phyloP scores from a whole-genome alignment of 2,329 filamentous ascomycete species.

The Thielaviopsis punctulata region DNA sequence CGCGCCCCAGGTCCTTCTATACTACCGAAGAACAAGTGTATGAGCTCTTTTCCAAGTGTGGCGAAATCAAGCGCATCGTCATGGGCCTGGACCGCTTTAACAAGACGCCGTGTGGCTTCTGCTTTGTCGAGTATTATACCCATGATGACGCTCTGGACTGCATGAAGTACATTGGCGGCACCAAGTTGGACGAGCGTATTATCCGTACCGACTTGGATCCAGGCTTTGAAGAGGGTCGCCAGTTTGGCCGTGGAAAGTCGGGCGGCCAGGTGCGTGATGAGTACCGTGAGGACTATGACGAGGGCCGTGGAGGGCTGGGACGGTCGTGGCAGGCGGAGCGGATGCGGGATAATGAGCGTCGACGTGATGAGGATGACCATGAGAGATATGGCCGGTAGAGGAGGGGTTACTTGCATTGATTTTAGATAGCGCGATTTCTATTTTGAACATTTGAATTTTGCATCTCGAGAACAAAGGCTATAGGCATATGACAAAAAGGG shows the following conservation, averaged over 20 bases:
- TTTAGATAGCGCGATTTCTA: too few species aligned
- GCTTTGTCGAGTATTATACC: constrained; percentile 98
- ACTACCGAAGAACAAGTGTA: constrained; percentile 98
- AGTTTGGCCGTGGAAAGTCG: constrained; percentile 90
- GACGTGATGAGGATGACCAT: constrained; percentile 21
- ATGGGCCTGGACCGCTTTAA: constrained; percentile 96
- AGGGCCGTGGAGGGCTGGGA: constrained; percentile 79
- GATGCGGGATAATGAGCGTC: constrained; percentile 21
- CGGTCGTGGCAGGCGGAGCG: constrained; percentile 48
- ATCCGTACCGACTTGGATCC: constrained; percentile 92
- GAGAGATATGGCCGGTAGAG: constrained; percentile 14
- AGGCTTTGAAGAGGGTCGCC: constrained; percentile 85
- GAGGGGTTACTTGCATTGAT: too few species aligned
- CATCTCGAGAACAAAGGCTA: too few species aligned
- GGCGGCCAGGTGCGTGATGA: constrained; percentile 95
- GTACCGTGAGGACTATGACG: constrained; percentile 93
- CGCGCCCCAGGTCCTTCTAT: constrained; percentile 60
- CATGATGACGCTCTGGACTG: constrained; percentile 95
- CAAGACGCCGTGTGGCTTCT: constrained; percentile 97
- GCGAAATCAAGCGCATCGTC: constrained; percentile 92
- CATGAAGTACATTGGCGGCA: constrained; percentile 96
- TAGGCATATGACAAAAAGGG: too few species aligned
- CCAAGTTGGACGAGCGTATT: constrained; percentile 92
- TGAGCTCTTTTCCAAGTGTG: constrained; percentile 88
- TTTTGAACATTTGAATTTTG: too few species aligned